Conservation (phyloP, 2,329 filamentous ascomycete species). For the Bimuria novae-zelandiae region DNA sequence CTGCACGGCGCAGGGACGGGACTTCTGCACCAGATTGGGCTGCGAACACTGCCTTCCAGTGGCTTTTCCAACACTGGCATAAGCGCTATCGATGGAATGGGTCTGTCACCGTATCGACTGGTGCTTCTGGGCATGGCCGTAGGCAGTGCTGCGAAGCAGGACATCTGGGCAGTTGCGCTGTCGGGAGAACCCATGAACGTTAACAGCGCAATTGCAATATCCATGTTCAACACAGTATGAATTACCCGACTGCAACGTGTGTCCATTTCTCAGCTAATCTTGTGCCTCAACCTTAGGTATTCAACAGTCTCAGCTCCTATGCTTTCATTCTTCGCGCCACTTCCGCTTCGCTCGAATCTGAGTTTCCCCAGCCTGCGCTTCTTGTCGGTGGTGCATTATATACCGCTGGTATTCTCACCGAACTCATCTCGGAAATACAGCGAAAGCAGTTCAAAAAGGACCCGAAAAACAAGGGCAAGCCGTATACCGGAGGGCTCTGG, state of each 20-base stretch:
- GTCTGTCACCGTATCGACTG: constrained; percentile 56
- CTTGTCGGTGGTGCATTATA: constrained; percentile 58
- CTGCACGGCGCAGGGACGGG: constrained; percentile 49
- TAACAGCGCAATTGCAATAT: constrained; percentile 50
- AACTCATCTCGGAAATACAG: constrained; percentile 63
- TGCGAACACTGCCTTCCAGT: constrained; percentile 50
- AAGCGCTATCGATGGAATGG: constrained; percentile 48
- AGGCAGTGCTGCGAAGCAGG: constrained; percentile 60
- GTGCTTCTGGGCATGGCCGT: constrained; percentile 60
- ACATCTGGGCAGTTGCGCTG: constrained; percentile 56
- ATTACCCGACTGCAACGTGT: too few species aligned
- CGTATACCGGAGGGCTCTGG: constrained; percentile 57
- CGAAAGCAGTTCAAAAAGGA: constrained; percentile 58
- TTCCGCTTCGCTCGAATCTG: constrained; percentile 48
- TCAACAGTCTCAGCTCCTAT: constrained; percentile 62
- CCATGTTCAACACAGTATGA: constrained; percentile 55
- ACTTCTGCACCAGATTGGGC: constrained; percentile 54
- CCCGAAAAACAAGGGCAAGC: constrained; percentile 57
- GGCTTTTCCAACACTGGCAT: constrained; percentile 48
- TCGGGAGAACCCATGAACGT: constrained; percentile 58
- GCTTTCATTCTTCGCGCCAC: constrained; percentile 58
- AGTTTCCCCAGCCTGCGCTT: constrained; percentile 49
- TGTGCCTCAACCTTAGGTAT: constrained; percentile 21
- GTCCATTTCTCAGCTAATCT: too few species aligned
- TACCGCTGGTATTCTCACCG: constrained; percentile 56